These are phyloP conservation scores for Melampsora abietis-canadensis DNA, from an alignment of 1,284 basidiomycete species.

Conservation along the genomic window DNA sequence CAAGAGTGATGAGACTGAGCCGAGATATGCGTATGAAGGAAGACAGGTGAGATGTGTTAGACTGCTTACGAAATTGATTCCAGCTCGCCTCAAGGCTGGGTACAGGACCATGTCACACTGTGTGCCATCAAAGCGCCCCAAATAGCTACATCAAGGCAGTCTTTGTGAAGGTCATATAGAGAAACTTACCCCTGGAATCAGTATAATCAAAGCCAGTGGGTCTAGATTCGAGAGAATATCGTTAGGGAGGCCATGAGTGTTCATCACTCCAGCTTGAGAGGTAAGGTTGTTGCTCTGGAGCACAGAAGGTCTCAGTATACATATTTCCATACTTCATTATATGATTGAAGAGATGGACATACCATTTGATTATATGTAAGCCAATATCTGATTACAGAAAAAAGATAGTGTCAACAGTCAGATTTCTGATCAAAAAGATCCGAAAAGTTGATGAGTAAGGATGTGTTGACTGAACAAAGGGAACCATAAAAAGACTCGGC, in stretches of 20 bases:
- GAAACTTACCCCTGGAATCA: constrained; percentile 57
- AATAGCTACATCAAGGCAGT: neutral
- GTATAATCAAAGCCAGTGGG: constrained; percentile 66
- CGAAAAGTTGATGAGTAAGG: neutral
- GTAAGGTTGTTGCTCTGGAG: constrained; percentile 64
- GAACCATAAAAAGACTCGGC: constrained; percentile 73
- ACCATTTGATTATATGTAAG: constrained; percentile 62
- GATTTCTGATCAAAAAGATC: constrained; percentile 54
- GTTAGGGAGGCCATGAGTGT: constrained; percentile 60
- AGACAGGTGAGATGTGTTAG: constrained; percentile 45
- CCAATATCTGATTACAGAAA: constrained; percentile 53
- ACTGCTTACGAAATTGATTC: constrained; percentile 61
- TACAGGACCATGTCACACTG: constrained; percentile 60
- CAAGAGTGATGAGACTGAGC: neutral
- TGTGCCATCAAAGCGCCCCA: constrained; percentile 4
- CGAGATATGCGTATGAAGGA: constrained; percentile 42
- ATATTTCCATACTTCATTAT: neutral
- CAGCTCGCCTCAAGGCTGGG: constrained; percentile 65
- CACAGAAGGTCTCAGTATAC: neutral
- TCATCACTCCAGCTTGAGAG: constrained; percentile 53
- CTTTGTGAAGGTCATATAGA: neutral
- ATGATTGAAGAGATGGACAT: neutral
- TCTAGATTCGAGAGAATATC: constrained; percentile 77
- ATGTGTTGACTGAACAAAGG: constrained; percentile 44
- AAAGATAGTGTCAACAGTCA: constrained; percentile 51